Evolutionary conservation across 2,329 filamentous ascomycete genomes (phyloP).

Genomic region (Fragosphaeria purpurea): DNA sequence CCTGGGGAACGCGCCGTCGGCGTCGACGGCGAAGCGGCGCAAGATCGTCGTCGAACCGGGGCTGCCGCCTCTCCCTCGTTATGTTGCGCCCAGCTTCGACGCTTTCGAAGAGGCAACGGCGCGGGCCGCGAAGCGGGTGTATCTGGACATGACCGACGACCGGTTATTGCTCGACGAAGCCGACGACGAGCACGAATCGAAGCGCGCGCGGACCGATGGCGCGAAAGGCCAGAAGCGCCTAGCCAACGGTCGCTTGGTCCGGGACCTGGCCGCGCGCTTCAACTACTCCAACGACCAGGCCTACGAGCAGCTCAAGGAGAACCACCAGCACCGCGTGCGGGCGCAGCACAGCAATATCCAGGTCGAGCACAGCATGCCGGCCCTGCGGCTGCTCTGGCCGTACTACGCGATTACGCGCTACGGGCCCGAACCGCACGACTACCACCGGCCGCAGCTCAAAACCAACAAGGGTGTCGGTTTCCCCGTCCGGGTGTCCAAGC

Average conservation of each 20-base stretch:
- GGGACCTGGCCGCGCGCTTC: conserved; percentile 70
- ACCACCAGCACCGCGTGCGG: conserved; percentile 90
- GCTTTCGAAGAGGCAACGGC: conserved; percentile 67
- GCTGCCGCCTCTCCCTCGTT: conserved; percentile 46
- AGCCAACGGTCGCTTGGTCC: conserved; percentile 58
- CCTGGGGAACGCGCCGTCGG: conserved; percentile 29
- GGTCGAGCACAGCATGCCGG: conserved; percentile 92
- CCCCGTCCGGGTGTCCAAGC: conserved; percentile 61
- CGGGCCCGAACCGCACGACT: conserved; percentile 60
- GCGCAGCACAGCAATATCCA: conserved; percentile 83
- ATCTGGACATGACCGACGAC: conserved; percentile 80
- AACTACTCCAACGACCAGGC: conserved; percentile 95
- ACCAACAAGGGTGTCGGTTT: conserved; percentile 60
- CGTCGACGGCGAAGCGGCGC: conserved; percentile 50
- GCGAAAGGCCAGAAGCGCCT: conserved; percentile 44
- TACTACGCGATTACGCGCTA: conserved; percentile 86
- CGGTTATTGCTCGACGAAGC: conserved; percentile 74
- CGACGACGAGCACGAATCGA: conserved; percentile 52
- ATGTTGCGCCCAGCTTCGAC: conserved; percentile 63
- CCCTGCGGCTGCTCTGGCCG: conserved; percentile 83
- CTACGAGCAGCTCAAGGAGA: conserved; percentile 92
- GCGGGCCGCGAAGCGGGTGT: conserved; percentile 65
- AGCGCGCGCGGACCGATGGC: conserved; percentile 42
- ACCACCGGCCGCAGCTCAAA: conserved; percentile 70
- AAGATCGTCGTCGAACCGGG: conserved; percentile 42